Evolutionary conservation across 1,284 basidiomycete genomes (phyloP), one percentile per base, ranked within the genome.

Genomic region (Pascua sp.): DNA sequence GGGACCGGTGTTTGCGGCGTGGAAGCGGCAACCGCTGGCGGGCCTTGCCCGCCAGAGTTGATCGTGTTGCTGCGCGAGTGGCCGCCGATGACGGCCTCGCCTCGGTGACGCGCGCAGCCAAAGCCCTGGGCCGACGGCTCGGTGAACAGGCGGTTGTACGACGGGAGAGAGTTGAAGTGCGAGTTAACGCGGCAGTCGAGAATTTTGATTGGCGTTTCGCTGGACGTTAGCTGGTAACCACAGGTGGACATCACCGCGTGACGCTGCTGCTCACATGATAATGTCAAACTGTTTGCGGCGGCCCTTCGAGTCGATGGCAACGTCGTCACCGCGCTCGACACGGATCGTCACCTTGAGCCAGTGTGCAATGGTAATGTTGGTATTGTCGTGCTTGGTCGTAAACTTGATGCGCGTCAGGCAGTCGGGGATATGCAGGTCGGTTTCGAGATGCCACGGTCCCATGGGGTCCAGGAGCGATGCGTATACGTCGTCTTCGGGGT

Each of bases 271-370:
- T 62, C 51, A 76, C 70, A 98, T 86, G 50, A 93, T 87, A 66
- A 98, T 92, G 76, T 97, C 94, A 76, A 89, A 93, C 58, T 78
- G 76, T 75, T 91, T 92, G 61, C 85, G 81, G 71, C 84, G 87
- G 43, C 87, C 85, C 72, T 85, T 86, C 13, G 82, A 67, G 66
- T 91, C 89, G 8, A 88, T 52, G 38, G 81, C 80, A 32, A 77
- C 62, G 65, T 86, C 85, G 67, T 90, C 88, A 1, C 88, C 89
- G 42, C 87, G 82, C 76, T 94, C 89, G 13, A 97, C 88, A 15
- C 93, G 82, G 63, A 98, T 84, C 12, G 89, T 82, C 48, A 93
- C 82, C 78, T 92, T 92, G 61, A 98, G 80, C 60, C 82, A 78
- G 75, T 98, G 95, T 2, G 82, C 81, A 36, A 96, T 83, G 15